Percentiles rank a stretch among this genome's conserved stretches.
Evolutionary conservation across 805 yeast species (phyloP).

Genomic region (Candida railenensis): DNA sequence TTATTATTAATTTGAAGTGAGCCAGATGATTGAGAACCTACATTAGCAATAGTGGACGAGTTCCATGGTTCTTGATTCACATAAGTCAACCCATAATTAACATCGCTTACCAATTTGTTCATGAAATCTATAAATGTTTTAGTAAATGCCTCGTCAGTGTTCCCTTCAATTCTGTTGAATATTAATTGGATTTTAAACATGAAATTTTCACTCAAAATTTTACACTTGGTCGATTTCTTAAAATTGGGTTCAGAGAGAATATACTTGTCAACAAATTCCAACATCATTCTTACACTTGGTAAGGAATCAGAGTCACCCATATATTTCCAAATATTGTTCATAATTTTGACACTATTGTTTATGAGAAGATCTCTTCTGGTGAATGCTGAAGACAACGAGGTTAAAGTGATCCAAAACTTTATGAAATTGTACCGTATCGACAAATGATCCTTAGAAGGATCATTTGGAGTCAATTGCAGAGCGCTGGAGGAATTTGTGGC

Average conservation of each 20-base stretch:
- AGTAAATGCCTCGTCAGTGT: conserved; percentile 33
- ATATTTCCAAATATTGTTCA: conserved; percentile 67
- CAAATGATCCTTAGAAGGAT: conserved; percentile 16
- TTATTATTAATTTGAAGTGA: conserved; percentile 46
- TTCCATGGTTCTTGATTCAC: conserved; percentile 53
- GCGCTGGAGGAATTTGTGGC: neutral
- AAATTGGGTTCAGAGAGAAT: conserved; percentile 61
- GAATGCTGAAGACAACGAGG: conserved; percentile 48
- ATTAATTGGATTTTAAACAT: conserved; percentile 57
- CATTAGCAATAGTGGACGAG: conserved; percentile 18
- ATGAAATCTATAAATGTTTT: conserved; percentile 47
- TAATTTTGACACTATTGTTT: conserved; percentile 47
- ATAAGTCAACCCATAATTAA: conserved; percentile 46
- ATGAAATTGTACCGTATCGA: conserved; percentile 62
- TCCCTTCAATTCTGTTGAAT: conserved; percentile 23
- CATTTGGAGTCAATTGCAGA: conserved; percentile 40
- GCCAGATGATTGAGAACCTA: conserved; percentile 7
- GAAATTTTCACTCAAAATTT: conserved; percentile 75
- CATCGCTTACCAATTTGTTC: conserved; percentile 47
- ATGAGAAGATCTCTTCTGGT: conserved; percentile 63
- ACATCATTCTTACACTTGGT: conserved; percentile 29
- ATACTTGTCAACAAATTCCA: conserved; percentile 47
- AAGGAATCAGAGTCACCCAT: conserved; percentile 54
- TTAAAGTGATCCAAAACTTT: conserved; percentile 56
- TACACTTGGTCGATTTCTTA: conserved; percentile 68